Evolutionary conservation across 495 filamentous ascomycete species (phyloP).

Genomic region (Platismatia glauca): DNA sequence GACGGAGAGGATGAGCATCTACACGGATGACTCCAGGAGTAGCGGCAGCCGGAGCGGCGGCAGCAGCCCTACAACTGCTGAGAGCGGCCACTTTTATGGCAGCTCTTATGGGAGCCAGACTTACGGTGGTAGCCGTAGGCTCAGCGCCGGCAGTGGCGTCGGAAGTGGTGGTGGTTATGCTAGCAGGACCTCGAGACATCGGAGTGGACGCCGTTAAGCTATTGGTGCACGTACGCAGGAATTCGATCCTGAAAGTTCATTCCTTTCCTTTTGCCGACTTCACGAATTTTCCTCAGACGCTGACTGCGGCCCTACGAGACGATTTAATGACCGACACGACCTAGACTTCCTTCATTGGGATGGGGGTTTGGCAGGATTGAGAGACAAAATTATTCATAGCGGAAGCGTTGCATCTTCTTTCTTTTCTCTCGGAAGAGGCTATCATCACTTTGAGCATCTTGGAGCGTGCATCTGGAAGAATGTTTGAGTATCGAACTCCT

Average conservation of each 20-base stretch:
- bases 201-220: constrained; percentile 15
- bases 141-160: constrained; percentile 9
- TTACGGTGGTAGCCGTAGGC: constrained; percentile 15
- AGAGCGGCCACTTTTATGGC: constrained; percentile 27
- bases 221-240: background rate
- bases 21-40: constrained; percentile 39
- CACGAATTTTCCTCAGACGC: background rate
- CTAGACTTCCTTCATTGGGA: constrained; percentile 15
- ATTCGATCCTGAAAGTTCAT: background rate
- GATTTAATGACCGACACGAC: constrained; percentile 15
- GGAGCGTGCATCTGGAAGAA: constrained; percentile 8
- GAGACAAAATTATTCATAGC: constrained; percentile 2
- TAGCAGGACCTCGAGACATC: constrained; percentile 19
- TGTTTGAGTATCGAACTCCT: constrained; percentile 1
- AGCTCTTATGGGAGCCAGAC: constrained; percentile 19
- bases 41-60: constrained; percentile 45
- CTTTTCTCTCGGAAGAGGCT: background rate
- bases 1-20: constrained; percentile 43
- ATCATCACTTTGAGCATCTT: constrained; percentile 10
- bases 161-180: constrained; percentile 11
- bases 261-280: background rate
- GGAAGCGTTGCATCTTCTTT: constrained; percentile 15
- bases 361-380: constrained; percentile 3
- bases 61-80: constrained; percentile 48
- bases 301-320: constrained; percentile 1